phyloP scores from a whole-genome alignment of 257 asterid genomes.

The Nicotiana paniculata region DNA sequence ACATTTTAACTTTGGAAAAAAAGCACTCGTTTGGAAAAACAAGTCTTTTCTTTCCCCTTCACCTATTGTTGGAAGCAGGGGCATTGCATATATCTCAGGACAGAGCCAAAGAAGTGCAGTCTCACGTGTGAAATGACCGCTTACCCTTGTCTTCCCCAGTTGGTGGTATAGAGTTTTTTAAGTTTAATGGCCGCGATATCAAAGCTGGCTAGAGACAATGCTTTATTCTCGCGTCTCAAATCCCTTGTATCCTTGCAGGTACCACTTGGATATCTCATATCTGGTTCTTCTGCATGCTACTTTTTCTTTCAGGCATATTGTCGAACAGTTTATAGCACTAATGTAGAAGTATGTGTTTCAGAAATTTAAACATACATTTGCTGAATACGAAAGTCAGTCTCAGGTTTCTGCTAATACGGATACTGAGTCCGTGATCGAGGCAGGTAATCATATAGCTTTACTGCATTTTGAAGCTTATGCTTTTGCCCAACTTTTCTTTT shows the following conservation, averaged over 20 bases:
- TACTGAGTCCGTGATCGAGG: conserved; percentile 20
- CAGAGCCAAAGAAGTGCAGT: no score
- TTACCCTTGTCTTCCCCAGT: background rate
- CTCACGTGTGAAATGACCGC: background rate
- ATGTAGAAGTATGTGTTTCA: conserved; percentile 24
- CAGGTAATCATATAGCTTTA: background rate
- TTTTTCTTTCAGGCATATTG: conserved; percentile 23
- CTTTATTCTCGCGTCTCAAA: conserved; percentile 32
- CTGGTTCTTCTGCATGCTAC: background rate
- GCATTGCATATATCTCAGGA: no score
- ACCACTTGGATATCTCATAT: background rate
- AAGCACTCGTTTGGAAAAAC: no score
- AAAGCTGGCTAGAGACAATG: conserved; percentile 24
- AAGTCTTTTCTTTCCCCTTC: no score
- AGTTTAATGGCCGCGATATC: conserved; percentile 33
- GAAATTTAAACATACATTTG: conserved; percentile 33
- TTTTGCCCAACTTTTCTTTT: background rate
- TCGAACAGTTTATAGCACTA: conserved; percentile 25
- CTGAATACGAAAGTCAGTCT: conserved; percentile 23
- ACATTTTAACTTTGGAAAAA: no score
- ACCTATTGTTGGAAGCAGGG: no score
- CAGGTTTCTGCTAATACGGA: conserved; percentile 30
- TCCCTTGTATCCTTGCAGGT: conserved; percentile 42
- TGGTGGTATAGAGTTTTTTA: background rate
- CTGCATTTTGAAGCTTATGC: background rate